Conservation (phyloP, 371 early-diverging fungal genomes). For the Rhizopus sp. region DNA sequence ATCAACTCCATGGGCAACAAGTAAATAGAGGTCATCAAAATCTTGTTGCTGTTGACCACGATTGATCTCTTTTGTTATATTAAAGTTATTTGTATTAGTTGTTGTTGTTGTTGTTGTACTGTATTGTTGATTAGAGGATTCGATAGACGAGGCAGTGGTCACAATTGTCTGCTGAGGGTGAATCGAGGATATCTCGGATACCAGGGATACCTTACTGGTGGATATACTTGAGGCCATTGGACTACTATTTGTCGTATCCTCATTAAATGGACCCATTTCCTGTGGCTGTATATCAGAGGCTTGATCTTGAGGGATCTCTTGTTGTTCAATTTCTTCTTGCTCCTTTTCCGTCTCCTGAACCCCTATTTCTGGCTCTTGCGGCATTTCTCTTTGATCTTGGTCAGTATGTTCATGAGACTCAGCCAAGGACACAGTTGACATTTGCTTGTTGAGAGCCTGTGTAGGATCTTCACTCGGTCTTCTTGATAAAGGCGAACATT, state of each 20-base stretch:
- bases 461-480: slow-evolving; percentile 12
- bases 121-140: not conserved
- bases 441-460: slow-evolving; percentile 5
- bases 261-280: not conserved
- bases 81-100: not conserved
- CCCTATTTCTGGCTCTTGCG: not conserved
- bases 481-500: slow-evolving; percentile 14
- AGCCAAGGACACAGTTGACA: slow-evolving; percentile 23
- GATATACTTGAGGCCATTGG: not conserved
- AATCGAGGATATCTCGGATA: not conserved
- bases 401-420: not conserved
- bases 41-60: slow-evolving; percentile 9
- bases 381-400: not conserved
- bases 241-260: not conserved
- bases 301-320: not conserved
- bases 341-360: not conserved
- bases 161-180: not conserved
- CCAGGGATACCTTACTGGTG: slow-evolving; percentile 1
- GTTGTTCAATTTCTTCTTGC: not conserved
- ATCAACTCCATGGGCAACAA: slow-evolving; percentile 50
- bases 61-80: not conserved
- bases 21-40: slow-evolving; percentile 31
- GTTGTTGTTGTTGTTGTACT: slow-evolving; percentile 7
- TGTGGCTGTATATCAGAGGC: not conserved
- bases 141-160: slow-evolving; percentile 7